Conservation (phyloP, 306 rosid genomes). For the Vigna nakashimae region DNA sequence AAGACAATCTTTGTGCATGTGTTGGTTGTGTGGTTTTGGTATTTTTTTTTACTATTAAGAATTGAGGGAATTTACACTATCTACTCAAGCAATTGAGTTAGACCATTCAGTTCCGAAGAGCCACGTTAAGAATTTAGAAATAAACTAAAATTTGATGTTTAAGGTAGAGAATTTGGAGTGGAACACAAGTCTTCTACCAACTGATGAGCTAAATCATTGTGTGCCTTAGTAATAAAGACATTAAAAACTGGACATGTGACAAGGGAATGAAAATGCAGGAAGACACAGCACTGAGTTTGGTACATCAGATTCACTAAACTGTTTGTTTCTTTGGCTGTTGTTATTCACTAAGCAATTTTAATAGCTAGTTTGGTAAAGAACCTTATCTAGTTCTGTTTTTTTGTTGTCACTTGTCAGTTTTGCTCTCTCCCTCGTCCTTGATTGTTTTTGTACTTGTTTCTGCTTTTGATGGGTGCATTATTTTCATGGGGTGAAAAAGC, state of each 20-base stretch:
- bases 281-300: not conserved
- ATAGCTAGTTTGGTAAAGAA: conserved; percentile 31
- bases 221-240: not conserved
- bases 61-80: no score
- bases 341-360: conserved; percentile 16
- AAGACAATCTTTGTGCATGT: no score
- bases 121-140: no score
- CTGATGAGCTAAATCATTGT: not conserved
- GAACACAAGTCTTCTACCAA: not conserved
- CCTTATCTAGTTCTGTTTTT: conserved; percentile 29
- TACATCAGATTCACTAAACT: conserved; percentile 29
- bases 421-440: conserved; percentile 37
- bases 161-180: not conserved
- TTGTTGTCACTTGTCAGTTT: conserved; percentile 37
- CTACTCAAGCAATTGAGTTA: no score
- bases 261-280: conserved; percentile 24
- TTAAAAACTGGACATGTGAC: not conserved
- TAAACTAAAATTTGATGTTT: not conserved
- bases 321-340: conserved; percentile 29
- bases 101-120: no score
- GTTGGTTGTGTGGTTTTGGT: no score
- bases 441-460: conserved; percentile 40
- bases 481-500: conserved; percentile 29
- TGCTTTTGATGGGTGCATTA: conserved; percentile 44
- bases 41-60: no score